Evolutionary conservation across 441 rosid species (phyloP).

Genomic region (Pelargonium hybrid): DNA sequence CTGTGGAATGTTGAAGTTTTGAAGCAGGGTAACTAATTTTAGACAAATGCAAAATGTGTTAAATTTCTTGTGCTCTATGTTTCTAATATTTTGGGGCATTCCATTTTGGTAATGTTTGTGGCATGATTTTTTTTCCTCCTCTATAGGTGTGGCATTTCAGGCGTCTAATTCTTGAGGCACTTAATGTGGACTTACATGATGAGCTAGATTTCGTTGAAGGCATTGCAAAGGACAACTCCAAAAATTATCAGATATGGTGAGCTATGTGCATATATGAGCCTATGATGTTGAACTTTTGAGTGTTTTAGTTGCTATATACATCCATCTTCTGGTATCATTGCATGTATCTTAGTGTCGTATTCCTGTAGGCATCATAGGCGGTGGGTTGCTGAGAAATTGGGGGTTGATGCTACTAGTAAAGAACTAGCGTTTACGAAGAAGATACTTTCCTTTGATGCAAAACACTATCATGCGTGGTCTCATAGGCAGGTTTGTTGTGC

Average conservation of each 20-base stretch:
- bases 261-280: conserved; percentile 7
- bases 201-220: conserved; percentile 51
- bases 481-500: conserved; percentile 72
- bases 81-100: not conserved
- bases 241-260: conserved; percentile 92
- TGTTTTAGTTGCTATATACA: conserved; percentile 1
- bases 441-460: conserved; percentile 60
- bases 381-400: conserved; percentile 87
- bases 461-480: conserved; percentile 93
- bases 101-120: not conserved
- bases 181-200: conserved; percentile 33
- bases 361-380: conserved; percentile 83
- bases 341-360: conserved; percentile 7
- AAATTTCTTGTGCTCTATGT: not conserved
- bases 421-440: conserved; percentile 64
- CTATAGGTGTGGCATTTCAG: conserved; percentile 93
- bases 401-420: conserved; percentile 39
- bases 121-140: not conserved
- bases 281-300: conserved; percentile 6
- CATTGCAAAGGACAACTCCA: conserved; percentile 57
- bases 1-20: not conserved
- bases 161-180: conserved; percentile 53
- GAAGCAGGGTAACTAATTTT: not conserved
- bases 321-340: not conserved
- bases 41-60: not conserved